phyloP scores from a whole-genome alignment of 78 protist species.

The Paratrimastix pyriformis region DNA sequence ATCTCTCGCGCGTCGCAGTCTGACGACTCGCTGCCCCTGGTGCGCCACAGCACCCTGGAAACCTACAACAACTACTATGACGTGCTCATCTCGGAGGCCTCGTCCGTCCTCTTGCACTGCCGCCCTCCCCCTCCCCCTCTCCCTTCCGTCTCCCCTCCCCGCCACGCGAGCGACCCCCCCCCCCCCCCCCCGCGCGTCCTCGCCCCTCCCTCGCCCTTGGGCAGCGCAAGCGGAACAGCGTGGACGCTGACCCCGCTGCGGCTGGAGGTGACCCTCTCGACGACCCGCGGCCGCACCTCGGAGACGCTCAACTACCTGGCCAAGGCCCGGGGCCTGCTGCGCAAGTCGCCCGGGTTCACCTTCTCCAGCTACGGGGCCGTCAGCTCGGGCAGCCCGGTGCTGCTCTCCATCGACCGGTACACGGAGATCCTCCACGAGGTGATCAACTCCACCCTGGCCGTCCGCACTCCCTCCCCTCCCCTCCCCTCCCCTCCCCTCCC shows the following conservation, averaged over 20 bases:
- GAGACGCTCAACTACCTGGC: neutral
- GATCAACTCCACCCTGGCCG: neutral
- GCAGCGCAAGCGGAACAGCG: neutral
- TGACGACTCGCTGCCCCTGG: neutral
- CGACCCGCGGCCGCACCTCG: neutral
- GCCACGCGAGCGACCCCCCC: neutral
- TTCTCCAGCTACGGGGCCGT: neutral
- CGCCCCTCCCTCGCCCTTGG: neutral
- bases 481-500: too few species aligned
- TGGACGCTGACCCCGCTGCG: neutral
- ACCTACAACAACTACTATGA: constrained; percentile 14
- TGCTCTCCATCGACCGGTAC: neutral
- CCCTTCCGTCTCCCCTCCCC: neutral
- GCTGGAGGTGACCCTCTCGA: neutral
- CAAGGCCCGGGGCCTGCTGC: neutral
- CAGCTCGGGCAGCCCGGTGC: neutral
- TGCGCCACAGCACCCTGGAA: neutral
- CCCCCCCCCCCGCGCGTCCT: neutral
- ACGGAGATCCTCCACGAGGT: neutral
- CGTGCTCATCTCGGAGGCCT: constrained; percentile 12
- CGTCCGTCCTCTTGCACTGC: neutral
- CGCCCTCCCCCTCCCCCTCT: neutral
- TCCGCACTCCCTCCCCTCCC: too few species aligned
- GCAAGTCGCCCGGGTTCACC: constrained; percentile 1
- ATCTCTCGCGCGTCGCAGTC: too few species aligned